Evolutionary conservation across 2,329 filamentous ascomycete species (phyloP).

Genomic region (Xylariaceae sp.): DNA sequence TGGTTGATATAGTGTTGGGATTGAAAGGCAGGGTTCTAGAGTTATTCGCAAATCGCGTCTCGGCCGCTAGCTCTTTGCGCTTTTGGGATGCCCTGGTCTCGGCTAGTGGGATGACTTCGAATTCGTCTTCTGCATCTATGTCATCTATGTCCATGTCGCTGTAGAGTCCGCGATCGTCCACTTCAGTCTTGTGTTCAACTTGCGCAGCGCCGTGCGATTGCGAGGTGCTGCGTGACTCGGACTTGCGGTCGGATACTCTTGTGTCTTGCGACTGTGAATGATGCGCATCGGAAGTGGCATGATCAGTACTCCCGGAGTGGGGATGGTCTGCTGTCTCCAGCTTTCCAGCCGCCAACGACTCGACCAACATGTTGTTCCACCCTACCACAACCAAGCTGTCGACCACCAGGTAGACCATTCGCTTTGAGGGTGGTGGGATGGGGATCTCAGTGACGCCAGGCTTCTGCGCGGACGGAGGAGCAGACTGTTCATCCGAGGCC

Average conservation of each 20-base stretch:
- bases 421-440: neutral
- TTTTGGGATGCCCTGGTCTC: constrained; percentile 17
- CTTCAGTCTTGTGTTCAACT: too few species aligned
- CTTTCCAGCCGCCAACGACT: constrained; percentile 16
- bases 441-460: constrained; percentile 4
- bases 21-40: neutral
- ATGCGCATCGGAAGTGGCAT: neutral
- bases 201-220: too few species aligned
- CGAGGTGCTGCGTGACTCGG: too few species aligned
- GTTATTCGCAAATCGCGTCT: neutral
- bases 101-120: constrained; percentile 34
- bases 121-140: constrained; percentile 33
- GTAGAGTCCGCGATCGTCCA: too few species aligned
- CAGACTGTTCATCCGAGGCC: neutral
- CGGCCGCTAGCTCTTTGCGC: constrained; percentile 15
- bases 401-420: constrained; percentile 42
- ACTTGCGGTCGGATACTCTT: too few species aligned
- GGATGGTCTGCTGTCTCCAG: constrained; percentile 2
- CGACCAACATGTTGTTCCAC: constrained; percentile 40
- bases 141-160: too few species aligned
- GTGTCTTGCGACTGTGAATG: neutral
- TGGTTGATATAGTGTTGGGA: neutral
- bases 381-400: constrained; percentile 42
- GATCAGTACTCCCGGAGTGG: neutral
- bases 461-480: too few species aligned